Evolutionary conservation across 2,329 filamentous ascomycete genomes (phyloP), one percentile per base, ranked within the genome.

Genomic region (Calycina herbarum): DNA sequence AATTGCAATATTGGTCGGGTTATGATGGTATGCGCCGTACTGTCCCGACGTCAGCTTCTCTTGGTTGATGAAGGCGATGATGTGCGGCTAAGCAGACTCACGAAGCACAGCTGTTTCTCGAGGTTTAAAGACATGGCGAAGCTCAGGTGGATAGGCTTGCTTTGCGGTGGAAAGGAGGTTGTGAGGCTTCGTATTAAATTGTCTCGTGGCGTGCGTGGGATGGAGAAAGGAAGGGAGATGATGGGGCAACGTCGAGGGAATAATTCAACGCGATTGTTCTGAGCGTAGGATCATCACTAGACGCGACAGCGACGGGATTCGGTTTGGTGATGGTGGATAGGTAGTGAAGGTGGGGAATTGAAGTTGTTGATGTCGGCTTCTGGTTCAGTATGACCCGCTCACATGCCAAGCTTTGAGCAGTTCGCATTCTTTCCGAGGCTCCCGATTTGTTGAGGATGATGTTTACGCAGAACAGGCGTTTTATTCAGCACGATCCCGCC

Each of bases 1-100:
- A 75, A 95, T 94, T 70, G 82, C 83, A 66, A 94, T 80, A 77
- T 95, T 95, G 79, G 91, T 85, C 58, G 85, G 80, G 78, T 94
- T 89, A 75, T 91, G 87, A 79, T 95, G 92, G 76, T 95, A 94
- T 66, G 90, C 86, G 77, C 91, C 92, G 81, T 95, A 95, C 92
- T 95, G 71, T 64, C 71, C 56, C 56, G 42, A 13, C 31, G 61
- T 72, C 61, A 72, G 71, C 58, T 35, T 40, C 56, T 13, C 17
- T 13, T 31, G 24, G 13, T 62, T 15, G 17, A 42, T 20, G n/a
- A 38, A 15, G 11, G 38, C 13, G 24, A 20, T 17, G n/a, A 13
- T 13, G 17, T 35, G 48, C 48, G 48, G 24, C 48, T 24, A 27
- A 7, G 48, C 31, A 57, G 57, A 79, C 89, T 78, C 86, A 95